Conservation (phyloP, 371 early-diverging fungal genomes). For the Mucor ambiguus region DNA sequence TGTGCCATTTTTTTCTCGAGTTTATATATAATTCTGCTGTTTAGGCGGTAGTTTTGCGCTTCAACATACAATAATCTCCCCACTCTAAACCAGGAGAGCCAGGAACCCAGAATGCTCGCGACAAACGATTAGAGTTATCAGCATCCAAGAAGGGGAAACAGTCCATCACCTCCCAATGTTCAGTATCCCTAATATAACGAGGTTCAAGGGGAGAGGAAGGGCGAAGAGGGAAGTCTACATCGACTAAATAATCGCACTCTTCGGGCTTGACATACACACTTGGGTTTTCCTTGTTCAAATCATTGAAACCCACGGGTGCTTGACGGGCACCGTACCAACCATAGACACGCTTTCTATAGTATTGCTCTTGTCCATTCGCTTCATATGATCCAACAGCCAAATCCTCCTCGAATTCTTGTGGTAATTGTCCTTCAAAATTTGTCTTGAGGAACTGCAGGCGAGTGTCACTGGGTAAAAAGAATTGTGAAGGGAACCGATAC, state of each 20-base stretch:
- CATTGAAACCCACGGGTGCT: conserved; percentile 68
- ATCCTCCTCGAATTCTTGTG: conserved; percentile 63
- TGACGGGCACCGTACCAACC: conserved; percentile 49
- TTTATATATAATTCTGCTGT: background rate
- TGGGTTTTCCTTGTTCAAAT: conserved; percentile 70
- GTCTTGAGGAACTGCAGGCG: conserved; percentile 65
- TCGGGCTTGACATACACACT: conserved; percentile 45
- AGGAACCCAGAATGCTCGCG: conserved; percentile 66
- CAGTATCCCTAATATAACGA: conserved; percentile 48
- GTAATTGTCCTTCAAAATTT: conserved; percentile 69
- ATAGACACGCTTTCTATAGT: conserved; percentile 34
- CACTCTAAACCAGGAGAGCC: conserved; percentile 47
- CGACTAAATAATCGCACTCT: conserved; percentile 77
- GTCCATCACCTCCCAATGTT: conserved; percentile 53
- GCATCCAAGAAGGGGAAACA: conserved; percentile 68
- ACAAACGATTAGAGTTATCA: conserved; percentile 41
- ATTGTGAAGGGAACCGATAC: conserved; percentile 93
- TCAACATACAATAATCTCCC: conserved; percentile 71
- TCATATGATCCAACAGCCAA: conserved; percentile 25
- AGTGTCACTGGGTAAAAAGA: conserved; percentile 75
- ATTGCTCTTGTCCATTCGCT: conserved; percentile 24
- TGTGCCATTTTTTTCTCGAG: background rate
- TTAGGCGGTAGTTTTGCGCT: conserved; percentile 23
- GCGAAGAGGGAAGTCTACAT: conserved; percentile 55
- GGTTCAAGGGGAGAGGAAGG: conserved; percentile 45